Evolutionary conservation across 352 stramenopile genomes (phyloP), one percentile per base, ranked within the genome.

Genomic region (Thraustochytrium striatum): DNA sequence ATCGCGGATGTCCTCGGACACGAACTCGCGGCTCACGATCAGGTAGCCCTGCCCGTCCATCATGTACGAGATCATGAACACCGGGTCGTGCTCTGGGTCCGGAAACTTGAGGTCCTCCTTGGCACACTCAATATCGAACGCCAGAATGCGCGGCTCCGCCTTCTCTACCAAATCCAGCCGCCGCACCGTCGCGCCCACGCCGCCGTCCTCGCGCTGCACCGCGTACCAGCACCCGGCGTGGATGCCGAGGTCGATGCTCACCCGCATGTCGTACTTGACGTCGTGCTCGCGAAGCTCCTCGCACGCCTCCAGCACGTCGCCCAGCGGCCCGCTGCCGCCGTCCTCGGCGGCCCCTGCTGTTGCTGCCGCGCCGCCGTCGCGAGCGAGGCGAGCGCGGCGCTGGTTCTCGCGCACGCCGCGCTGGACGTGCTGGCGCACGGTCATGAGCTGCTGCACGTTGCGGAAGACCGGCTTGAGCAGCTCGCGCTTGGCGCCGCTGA

Each of bases 21-120:
- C 96, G 53, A 99, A 94, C 82, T 97, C 90, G 30, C 95, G 88
- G 81, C 95, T 98, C 59, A 98, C 90, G 81, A 99, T 97, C 28
- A 99, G 84, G 82, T 96, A 98, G 2, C 96, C 96, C 70, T 90
- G 84, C 2, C 87, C 85, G 81, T 98, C 90, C 43, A 98, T 89
- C 96, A 99, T 99, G 87, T 99, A 99, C 69, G 96, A 99, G 86
- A 99, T 98, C 96, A 97, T 97, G 84, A 94, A 97, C 57, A 97
- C 91, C 83, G 96, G 88, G 87, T 99, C 96, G 11, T 92, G 84
- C 62, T 97, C 87, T 11, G 96, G 89, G 84, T 98, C 94, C 0
- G 96, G 96, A 84, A 99, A 99, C 87, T 99, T 99, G 43, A 99
- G 87, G 7, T 96, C 94, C 0, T 94, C 91, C 85, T 99, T 99